Conservation (phyloP, 768 basidiomycete species). For the Suillus hirtellus region DNA sequence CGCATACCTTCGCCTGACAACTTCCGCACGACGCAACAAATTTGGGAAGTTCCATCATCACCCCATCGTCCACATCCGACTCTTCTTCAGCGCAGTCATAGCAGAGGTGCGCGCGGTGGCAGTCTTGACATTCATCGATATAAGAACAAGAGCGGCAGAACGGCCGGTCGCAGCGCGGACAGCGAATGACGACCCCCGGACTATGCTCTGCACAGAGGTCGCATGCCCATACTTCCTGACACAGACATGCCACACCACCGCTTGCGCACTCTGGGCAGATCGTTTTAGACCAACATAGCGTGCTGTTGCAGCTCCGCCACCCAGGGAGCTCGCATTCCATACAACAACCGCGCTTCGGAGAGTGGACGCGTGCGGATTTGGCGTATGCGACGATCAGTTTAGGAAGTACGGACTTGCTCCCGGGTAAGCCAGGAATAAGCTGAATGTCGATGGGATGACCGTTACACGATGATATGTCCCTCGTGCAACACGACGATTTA, state of each 20-base stretch:
- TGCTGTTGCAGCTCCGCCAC: background rate
- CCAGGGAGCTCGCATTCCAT: background rate
- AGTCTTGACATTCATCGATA: background rate
- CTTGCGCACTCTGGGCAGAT: conserved; percentile 1
- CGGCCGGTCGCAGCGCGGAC: background rate
- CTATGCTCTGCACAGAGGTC: background rate
- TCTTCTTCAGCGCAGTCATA: conserved; percentile 1
- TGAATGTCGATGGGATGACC: background rate
- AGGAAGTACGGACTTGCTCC: background rate
- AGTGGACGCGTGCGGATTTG: background rate
- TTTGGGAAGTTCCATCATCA: background rate
- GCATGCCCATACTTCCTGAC: conserved; percentile 5
- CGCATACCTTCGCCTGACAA: conserved; percentile 1
- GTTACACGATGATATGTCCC: background rate
- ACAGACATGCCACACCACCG: background rate
- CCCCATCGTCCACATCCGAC: no score
- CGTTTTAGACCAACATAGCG: background rate
- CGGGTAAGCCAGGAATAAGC: background rate
- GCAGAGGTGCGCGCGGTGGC: background rate
- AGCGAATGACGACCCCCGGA: background rate
- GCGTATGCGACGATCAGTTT: background rate
- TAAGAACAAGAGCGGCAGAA: background rate
- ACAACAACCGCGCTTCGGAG: background rate
- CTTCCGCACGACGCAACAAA: background rate
- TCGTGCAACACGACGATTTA: background rate